phyloP scores from a whole-genome alignment of 495 filamentous ascomycete species.

The Neurospora sp. region DNA sequence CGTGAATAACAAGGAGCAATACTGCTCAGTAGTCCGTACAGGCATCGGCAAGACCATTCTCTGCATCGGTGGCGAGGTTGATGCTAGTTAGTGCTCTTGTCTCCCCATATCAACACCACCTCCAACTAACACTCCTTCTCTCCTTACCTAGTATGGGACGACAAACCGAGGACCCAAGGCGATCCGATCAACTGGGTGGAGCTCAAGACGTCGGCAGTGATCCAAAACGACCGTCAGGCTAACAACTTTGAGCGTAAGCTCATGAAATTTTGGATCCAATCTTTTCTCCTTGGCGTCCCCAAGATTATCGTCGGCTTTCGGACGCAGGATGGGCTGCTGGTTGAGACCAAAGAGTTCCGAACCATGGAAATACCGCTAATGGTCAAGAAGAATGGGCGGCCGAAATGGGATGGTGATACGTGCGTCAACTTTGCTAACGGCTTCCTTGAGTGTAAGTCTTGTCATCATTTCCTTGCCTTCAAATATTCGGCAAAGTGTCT shows the following conservation, averaged over 20 bases:
- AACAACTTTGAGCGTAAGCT: conserved; percentile 79
- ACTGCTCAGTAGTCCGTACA: conserved; percentile 85
- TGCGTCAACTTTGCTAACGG: conserved; percentile 79
- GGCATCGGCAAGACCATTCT: conserved; percentile 63
- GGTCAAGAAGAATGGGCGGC: conserved; percentile 52
- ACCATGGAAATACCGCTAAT: conserved; percentile 64
- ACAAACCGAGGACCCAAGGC: conserved; percentile 53
- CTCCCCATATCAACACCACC: background rate
- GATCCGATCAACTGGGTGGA: conserved; percentile 83
- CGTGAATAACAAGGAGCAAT: conserved; percentile 83
- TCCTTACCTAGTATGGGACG: conserved; percentile 59
- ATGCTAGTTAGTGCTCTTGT: conserved; percentile 51
- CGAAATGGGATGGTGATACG: conserved; percentile 75
- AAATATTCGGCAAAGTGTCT: background rate
- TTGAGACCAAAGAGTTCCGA: conserved; percentile 61
- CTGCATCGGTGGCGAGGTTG: conserved; percentile 89
- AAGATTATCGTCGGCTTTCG: conserved; percentile 89
- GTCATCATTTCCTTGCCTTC: background rate
- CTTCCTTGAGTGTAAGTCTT: conserved; percentile 58
- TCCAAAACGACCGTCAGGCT: conserved; percentile 51
- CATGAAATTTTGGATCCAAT: conserved; percentile 93
- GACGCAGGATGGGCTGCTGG: conserved; percentile 58
- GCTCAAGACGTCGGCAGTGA: conserved; percentile 78
- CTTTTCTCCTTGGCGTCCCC: conserved; percentile 84
- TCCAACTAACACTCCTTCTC: background rate